Base-by-base conservation (phyloP, 1,139 yeast genomes). In the Nematodospora anomalae region DNA sequence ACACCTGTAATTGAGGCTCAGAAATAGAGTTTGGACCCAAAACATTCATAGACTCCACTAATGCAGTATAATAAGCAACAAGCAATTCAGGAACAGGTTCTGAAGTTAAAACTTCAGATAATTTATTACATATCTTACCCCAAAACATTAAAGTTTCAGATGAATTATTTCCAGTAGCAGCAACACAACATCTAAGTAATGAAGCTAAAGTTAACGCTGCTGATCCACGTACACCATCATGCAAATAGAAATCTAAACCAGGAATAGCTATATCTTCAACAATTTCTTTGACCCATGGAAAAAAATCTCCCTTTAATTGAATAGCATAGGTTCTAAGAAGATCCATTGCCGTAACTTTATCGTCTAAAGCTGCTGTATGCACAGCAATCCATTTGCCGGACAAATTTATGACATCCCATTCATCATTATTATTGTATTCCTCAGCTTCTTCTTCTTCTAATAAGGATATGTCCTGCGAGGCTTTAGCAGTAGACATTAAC, bases 311-410 rank as follows among this genome's bases (percentile, higher is more conserved):
- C 47, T 87, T 88, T 47, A 92, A 74, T 47, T 87, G 87, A 36
- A 83, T 79, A 9, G 97, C 95, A 56, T 94, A 92, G n/a, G 84
- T 77, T 48, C 89, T 79, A 41, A 92, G 71, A 41, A 92, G 70
- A 54, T 92, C 97, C 71, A 92, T 83, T 4, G 98, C 97, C 26
- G 83, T 74, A 6, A 88, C 90, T 64, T 94, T 92, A 48, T 90
- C 97, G 55, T 92, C 98, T 44, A 92, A 71, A 14, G 87, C 73
- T 12, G 96, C 88, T 3, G 97, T 88, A 57, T 90, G 96, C 36
- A 92, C 89, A 16, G 97, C 98, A 54, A 94, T 81, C 54, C 86
- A 90, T 58, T 88, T 90, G 37, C 98, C 98, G 20, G 90, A 82
- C 27, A 89, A 68, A 49, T 88, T 90, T 40, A 92, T 83, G 32